A percentile compares a stretch with the other conserved stretches of the same genome.
These are phyloP conservation scores for Talaromyces thailandensis DNA, from an alignment of 495 filamentous ascomycete genomes.

Conservation along the genomic window DNA sequence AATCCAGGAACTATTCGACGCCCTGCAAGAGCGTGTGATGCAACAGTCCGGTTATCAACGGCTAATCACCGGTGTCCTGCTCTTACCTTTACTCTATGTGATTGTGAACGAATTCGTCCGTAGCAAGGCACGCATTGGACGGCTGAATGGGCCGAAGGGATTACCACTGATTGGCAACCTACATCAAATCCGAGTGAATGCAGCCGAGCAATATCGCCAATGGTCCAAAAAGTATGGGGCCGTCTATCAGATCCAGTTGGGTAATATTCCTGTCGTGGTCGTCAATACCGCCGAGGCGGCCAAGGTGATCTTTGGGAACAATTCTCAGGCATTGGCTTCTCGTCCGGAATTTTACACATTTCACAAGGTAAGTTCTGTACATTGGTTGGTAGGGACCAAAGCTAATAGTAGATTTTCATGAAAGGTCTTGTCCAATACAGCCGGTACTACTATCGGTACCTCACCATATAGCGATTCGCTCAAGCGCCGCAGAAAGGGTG, in stretches of 20 bases:
- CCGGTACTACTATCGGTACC: constrained; percentile 58
- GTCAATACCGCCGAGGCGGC: constrained; percentile 50
- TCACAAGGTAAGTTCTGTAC: constrained; percentile 40
- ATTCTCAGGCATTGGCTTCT: constrained; percentile 42
- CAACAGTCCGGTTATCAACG: not conserved
- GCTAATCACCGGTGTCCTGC: not conserved
- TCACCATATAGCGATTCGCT: constrained; percentile 53
- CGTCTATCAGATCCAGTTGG: constrained; percentile 58
- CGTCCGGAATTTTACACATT: constrained; percentile 57
- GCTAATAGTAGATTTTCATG: constrained; percentile 4
- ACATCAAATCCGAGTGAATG: constrained; percentile 48
- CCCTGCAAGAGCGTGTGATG: not conserved
- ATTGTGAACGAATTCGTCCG: constrained; percentile 45
- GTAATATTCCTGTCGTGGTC: constrained; percentile 52
- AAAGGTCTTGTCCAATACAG: constrained; percentile 51
- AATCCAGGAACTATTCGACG: not conserved
- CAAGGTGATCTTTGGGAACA: constrained; percentile 47
- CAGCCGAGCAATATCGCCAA: constrained; percentile 49
- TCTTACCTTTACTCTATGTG: constrained; percentile 22
- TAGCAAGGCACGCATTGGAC: constrained; percentile 35
- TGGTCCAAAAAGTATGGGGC: constrained; percentile 50
- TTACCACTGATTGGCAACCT: constrained; percentile 56
- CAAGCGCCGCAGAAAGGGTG: constrained; percentile 56
- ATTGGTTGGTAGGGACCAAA: not conserved
- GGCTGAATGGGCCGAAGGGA: constrained; percentile 45